Evolutionary conservation across 768 basidiomycete species (phyloP), one percentile per base, ranked within the genome.

Genomic region (Lactarius evosmus): DNA sequence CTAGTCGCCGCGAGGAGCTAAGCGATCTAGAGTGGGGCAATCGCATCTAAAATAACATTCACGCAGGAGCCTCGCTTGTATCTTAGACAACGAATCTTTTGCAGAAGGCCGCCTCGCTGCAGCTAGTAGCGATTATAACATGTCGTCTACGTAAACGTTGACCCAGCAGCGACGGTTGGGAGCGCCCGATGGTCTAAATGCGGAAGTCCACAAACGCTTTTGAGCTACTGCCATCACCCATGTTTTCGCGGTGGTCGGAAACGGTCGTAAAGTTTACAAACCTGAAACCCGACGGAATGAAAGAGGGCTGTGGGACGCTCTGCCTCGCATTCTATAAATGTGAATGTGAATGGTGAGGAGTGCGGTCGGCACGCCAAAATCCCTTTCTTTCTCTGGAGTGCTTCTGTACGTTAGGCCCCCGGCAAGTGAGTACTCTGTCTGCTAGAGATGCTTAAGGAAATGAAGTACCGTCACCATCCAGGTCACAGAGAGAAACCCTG

Each of bases 31-130:
- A 17, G 32, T 41, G 58, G 34, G 53, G 44, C 53, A 46, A 51
- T 60, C 58, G 36, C 36, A 49, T 50, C 29, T 54, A 60, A 49
- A 49, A 49, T 51, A n/a, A 60, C 53, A 34, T 46, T 36, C 63
- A 56, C 25, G 53, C 58, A 55, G 53, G 63, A 49, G 46, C 53
- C 58, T 55, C 30, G 44, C 58, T 36, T 60, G 63, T 54, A 58
- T 50, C 53, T 33, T 52, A 27, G 33, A 46, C 49, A 55, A 64
- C 58, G 63, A 64, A 64, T 64, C 63, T 60, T 64, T 57, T 50
- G 54, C 63, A 64, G 63, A 64, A 64, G 63, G 53, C 53, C 55
- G 63, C 63, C 63, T 64, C 63, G 58, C 63, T 56, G 63, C 63
- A 49, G 44, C 40, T 49, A 56, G 58, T 49, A 60, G 63, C 63